Conservation (phyloP, 352 stramenopile species). For the Globisporangium mamillatum region DNA sequence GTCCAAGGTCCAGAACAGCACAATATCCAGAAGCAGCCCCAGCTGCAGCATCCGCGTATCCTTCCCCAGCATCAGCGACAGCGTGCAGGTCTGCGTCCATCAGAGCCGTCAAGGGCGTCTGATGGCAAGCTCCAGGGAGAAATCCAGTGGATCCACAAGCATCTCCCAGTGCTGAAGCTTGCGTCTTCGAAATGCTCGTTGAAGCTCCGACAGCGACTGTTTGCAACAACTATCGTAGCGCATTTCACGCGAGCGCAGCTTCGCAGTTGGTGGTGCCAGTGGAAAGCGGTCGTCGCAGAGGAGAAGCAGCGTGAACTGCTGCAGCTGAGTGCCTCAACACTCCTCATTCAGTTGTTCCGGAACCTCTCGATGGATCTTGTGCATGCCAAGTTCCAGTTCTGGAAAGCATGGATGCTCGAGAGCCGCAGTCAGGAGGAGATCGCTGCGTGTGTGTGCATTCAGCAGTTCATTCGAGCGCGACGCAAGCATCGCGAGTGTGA, state of each 20-base stretch:
- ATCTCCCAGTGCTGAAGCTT: conserved; percentile 55
- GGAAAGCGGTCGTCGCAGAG: conserved; percentile 27
- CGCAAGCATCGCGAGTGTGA: neutral
- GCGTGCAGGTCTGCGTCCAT: conserved; percentile 8
- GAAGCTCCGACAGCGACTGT: conserved; percentile 35
- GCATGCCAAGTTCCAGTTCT: conserved; percentile 19
- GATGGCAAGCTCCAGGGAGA: conserved; percentile 28
- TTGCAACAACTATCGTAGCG: conserved; percentile 31
- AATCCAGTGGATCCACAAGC: conserved; percentile 61
- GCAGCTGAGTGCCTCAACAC: conserved; percentile 25
- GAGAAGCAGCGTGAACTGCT: conserved; percentile 23
- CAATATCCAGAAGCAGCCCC: neutral
- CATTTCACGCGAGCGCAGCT: conserved; percentile 24
- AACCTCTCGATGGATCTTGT: conserved; percentile 18
- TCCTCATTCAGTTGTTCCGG: conserved; percentile 30
- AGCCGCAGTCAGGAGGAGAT: conserved; percentile 26
- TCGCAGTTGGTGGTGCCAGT: conserved; percentile 28
- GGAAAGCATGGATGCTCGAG: conserved; percentile 19
- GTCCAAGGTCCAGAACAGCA: neutral
- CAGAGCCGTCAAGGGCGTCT: neutral
- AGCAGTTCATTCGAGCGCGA: conserved; percentile 20
- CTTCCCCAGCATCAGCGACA: too few relatives aligned
- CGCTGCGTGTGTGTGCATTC: conserved; percentile 36
- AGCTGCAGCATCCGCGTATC: conserved; percentile 7
- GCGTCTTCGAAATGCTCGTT: conserved; percentile 45